Conservation (phyloP, 2,329 filamentous ascomycete species). For the Colletotrichum eremochloae region DNA sequence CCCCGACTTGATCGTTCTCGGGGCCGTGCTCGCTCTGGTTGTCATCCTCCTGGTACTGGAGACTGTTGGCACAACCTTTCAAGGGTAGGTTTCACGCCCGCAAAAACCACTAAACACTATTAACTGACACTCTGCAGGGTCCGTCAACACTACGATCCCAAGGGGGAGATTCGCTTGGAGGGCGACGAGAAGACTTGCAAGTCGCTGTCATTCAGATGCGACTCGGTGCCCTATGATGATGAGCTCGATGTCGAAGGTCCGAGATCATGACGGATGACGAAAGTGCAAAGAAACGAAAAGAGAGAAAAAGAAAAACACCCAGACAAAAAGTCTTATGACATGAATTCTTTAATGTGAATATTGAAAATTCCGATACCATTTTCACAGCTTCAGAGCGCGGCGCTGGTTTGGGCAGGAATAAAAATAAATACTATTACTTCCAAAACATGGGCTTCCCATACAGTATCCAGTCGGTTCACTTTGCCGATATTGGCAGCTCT, state of each 20-base stretch:
- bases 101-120: background rate
- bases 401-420: slow-evolving; percentile 22
- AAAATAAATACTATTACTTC: background rate
- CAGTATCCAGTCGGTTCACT: background rate
- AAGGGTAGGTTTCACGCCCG: slow-evolving; percentile 23
- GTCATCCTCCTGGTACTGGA: slow-evolving; percentile 33
- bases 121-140: slow-evolving; percentile 17
- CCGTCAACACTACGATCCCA: slow-evolving; percentile 31
- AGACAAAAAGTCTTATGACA: background rate
- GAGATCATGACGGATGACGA: slow-evolving; percentile 4
- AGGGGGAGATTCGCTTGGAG: slow-evolving; percentile 28
- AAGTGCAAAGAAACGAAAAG: too few relatives aligned
- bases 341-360: slow-evolving; percentile 29
- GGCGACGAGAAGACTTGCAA: slow-evolving; percentile 31
- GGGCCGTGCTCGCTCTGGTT: slow-evolving; percentile 32
- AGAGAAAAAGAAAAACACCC: background rate
- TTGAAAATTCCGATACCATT: slow-evolving; percentile 37
- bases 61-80: slow-evolving; percentile 35
- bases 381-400: slow-evolving; percentile 30
- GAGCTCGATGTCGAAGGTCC: slow-evolving; percentile 9
- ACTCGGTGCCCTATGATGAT: slow-evolving; percentile 9
- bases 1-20: slow-evolving; percentile 39
- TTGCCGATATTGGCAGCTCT: too few relatives aligned
- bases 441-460: background rate
- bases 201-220: slow-evolving; percentile 30